A percentile compares a stretch with the other conserved stretches of the same genome.
Evolutionary conservation across 805 yeast species (phyloP).

Genomic region (Ogataea angusta): DNA sequence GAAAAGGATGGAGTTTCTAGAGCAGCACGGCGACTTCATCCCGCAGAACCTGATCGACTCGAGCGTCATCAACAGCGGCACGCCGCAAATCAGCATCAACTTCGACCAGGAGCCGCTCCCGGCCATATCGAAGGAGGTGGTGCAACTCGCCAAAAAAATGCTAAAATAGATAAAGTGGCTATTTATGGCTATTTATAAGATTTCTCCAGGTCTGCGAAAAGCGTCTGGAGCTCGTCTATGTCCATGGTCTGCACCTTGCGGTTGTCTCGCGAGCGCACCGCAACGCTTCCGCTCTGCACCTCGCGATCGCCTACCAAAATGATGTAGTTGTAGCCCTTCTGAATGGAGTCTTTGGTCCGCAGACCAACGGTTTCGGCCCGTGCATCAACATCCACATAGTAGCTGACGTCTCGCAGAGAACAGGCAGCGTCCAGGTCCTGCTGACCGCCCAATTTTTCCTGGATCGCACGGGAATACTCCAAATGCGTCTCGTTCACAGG

Average conservation of each 20-base stretch:
- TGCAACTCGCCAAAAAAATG: conserved; percentile 19
- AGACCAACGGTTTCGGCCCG: conserved; percentile 77
- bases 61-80: conserved; percentile 20
- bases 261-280: conserved; percentile 59
- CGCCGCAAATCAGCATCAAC: conserved; percentile 23
- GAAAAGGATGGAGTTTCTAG: conserved; percentile 42
- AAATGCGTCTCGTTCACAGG: conserved; percentile 70
- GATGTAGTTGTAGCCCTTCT: conserved; percentile 72
- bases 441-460: conserved; percentile 47
- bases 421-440: conserved; percentile 40
- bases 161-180: not conserved
- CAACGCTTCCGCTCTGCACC: conserved; percentile 51
- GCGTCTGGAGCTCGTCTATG: conserved; percentile 47
- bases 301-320: conserved; percentile 89
- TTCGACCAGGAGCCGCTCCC: conserved; percentile 26
- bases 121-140: conserved; percentile 12
- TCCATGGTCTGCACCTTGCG: conserved; percentile 44
- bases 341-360: conserved; percentile 75
- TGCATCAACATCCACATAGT: conserved; percentile 71
- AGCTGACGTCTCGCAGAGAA: conserved; percentile 56
- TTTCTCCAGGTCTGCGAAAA: conserved; percentile 56
- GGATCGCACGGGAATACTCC: conserved; percentile 50
- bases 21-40: conserved; percentile 49
- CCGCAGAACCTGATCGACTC: conserved; percentile 40
- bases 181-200: conserved; percentile 35